phyloP scores from a whole-genome alignment of 345 rosid species.

The Eucalyptus curtisii region DNA sequence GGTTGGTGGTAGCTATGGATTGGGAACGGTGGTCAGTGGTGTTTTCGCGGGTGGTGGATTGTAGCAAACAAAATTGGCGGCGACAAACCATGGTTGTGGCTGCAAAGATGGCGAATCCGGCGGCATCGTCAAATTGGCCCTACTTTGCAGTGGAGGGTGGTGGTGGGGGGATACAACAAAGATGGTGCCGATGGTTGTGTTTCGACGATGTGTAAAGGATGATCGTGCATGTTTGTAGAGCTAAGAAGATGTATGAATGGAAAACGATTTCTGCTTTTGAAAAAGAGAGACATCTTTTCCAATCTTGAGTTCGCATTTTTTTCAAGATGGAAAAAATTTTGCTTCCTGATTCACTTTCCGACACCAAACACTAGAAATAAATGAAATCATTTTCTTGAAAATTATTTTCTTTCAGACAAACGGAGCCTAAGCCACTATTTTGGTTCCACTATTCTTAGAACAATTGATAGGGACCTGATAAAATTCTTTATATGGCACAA shows the following conservation, averaged over 20 bases:
- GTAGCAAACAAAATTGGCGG: neutral
- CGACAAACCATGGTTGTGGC: neutral
- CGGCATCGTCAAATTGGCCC: neutral
- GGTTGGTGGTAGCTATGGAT: neutral
- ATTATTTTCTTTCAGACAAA: neutral
- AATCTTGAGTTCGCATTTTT: neutral
- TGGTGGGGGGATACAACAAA: neutral
- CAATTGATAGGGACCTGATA: no score
- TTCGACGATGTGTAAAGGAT: neutral
- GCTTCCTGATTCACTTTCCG: neutral
- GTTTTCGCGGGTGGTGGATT: neutral
- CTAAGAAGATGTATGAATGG: neutral
- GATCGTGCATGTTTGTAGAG: neutral
- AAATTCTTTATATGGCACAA: neutral
- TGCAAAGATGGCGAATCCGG: neutral
- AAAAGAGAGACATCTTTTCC: neutral
- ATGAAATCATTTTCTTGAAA: neutral
- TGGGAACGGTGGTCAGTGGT: neutral
- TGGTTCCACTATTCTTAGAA: no score
- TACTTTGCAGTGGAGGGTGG: neutral
- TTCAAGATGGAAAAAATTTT: neutral
- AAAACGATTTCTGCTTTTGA: neutral
- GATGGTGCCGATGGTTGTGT: neutral
- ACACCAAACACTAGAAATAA: neutral
- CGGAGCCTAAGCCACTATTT: neutral